phyloP scores from a whole-genome alignment of 352 stramenopile species.

The Phytophthora citricola region DNA sequence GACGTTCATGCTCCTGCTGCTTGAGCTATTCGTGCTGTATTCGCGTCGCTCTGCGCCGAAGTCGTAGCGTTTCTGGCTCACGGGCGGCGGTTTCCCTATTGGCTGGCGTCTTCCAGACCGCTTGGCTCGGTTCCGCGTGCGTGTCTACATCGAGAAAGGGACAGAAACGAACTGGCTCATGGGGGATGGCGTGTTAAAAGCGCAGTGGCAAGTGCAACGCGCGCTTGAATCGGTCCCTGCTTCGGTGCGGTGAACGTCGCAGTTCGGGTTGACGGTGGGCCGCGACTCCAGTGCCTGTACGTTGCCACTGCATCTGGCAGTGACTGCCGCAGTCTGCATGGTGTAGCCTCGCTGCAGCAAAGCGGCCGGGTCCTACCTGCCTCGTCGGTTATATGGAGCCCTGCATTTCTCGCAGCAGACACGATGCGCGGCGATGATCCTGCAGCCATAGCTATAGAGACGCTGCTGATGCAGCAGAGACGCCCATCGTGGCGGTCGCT shows the following conservation, averaged over 20 bases:
- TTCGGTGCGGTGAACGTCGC: no score
- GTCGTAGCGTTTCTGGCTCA: conserved; percentile 19
- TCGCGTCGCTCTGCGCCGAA: conserved; percentile 11
- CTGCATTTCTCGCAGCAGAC: conserved; percentile 2
- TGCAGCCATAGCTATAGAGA: neutral
- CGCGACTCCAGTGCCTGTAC: no score
- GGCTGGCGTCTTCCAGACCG: conserved; percentile 9
- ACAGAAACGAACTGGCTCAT: neutral
- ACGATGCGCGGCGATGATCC: neutral
- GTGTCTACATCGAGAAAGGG: conserved; percentile 15
- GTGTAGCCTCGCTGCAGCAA: no score
- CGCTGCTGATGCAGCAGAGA: neutral
- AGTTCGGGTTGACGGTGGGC: neutral
- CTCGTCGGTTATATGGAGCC: no score
- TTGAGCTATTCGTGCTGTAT: conserved; percentile 15
- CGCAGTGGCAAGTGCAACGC: neutral
- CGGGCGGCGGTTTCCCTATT: conserved; percentile 9
- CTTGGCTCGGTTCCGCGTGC: conserved; percentile 12
- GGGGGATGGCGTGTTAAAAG: conserved; percentile 28
- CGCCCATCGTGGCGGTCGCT: neutral
- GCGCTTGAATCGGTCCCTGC: neutral
- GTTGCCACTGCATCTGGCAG: no score
- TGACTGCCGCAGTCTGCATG: no score
- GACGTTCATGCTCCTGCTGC: conserved; percentile 4
- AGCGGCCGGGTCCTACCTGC: no score